Conservation (phyloP, 108 stramenopile species). For the Skeletonema tropicum region DNA sequence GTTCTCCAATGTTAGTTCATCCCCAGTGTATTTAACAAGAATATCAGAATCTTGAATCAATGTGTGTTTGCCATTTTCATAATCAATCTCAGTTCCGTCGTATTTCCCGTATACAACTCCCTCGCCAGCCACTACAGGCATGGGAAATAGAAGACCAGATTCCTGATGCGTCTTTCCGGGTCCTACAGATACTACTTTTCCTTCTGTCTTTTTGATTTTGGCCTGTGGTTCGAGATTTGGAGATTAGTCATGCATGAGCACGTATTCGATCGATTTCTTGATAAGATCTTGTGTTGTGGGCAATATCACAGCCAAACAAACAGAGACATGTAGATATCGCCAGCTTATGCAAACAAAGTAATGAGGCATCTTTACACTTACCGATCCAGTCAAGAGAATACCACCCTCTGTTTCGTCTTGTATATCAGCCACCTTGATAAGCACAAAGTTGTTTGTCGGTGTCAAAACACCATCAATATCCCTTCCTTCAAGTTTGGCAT, state of each 20-base stretch:
- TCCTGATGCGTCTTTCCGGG: constrained; percentile 83
- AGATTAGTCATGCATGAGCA: constrained; percentile 8
- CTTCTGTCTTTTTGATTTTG: constrained; percentile 84
- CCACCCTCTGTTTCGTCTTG: constrained; percentile 78
- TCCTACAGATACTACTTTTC: constrained; percentile 73
- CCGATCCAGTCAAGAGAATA: constrained; percentile 75
- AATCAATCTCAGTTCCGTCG: constrained; percentile 88
- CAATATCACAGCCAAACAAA: background rate
- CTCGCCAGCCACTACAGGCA: constrained; percentile 80
- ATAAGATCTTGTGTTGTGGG: background rate
- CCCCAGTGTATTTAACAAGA: constrained; percentile 79
- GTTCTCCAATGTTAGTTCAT: constrained; percentile 60
- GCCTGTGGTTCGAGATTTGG: constrained; percentile 44
- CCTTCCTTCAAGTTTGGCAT: constrained; percentile 62
- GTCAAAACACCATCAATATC: constrained; percentile 61
- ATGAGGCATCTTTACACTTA: constrained; percentile 9
- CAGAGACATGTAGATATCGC: background rate
- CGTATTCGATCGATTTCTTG: background rate
- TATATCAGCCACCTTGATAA: constrained; percentile 72
- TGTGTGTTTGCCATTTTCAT: constrained; percentile 74
- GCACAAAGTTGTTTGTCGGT: constrained; percentile 84
- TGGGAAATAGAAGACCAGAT: constrained; percentile 70
- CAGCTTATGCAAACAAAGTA: background rate
- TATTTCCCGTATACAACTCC: constrained; percentile 88
- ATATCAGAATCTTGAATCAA: constrained; percentile 89